Evolutionary conservation across 2,329 filamentous ascomycete genomes (phyloP).

Genomic region (Berkeleyomyces basicola): DNA sequence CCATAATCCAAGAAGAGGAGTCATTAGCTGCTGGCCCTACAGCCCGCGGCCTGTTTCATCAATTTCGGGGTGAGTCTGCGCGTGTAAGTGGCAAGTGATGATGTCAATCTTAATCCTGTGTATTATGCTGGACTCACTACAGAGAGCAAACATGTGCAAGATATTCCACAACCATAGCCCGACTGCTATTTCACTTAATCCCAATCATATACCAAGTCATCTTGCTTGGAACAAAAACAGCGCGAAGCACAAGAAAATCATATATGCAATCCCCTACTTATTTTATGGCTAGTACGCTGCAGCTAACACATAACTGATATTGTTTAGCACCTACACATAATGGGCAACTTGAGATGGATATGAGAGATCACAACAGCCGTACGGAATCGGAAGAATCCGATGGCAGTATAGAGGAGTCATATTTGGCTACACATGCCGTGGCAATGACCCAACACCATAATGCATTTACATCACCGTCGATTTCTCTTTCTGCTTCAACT

Average conservation of each 20-base stretch:
- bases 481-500: not conserved
- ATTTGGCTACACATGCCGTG: slow-evolving; percentile 5
- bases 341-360: not conserved
- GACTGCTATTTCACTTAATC: not conserved
- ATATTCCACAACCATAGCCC: not conserved
- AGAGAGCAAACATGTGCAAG: not conserved
- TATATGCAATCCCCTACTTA: not conserved
- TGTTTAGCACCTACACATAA: not conserved
- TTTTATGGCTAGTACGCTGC: not conserved
- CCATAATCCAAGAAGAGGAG: not conserved
- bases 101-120: not conserved
- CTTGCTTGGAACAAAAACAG: not conserved
- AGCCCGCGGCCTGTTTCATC: slow-evolving; percentile 8
- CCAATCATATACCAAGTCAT: not conserved
- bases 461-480: slow-evolving; percentile 4
- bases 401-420: slow-evolving; percentile 5
- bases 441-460: slow-evolving; percentile 4
- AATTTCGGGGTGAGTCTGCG: slow-evolving; percentile 6
- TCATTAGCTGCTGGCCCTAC: not conserved
- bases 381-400: slow-evolving; percentile 5
- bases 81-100: not conserved
- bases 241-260: not conserved
- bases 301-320: not conserved
- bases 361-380: not conserved
- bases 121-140: not conserved